Conservation (phyloP, 1,284 basidiomycete genomes). For the Ustilago bromivora region DNA sequence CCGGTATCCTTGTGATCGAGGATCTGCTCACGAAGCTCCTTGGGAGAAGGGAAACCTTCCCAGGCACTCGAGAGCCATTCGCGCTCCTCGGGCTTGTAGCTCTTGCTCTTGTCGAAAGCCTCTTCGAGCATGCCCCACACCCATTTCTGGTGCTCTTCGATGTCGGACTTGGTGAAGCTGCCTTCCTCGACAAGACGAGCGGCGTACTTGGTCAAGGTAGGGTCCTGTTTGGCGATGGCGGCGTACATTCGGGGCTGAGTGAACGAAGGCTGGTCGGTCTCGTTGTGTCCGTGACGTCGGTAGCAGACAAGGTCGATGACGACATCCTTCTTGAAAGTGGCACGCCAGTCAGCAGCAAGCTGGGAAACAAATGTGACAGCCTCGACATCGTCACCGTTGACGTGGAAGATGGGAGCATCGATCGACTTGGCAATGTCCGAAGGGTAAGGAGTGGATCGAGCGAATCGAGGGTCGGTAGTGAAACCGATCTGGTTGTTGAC, state of each 20-base stretch:
- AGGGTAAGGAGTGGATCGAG: conserved; percentile 98
- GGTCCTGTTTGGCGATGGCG: conserved; percentile 93
- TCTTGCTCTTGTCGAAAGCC: conserved; percentile 88
- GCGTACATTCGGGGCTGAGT: conserved; percentile 99
- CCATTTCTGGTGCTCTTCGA: conserved; percentile 99
- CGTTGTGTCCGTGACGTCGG: conserved; percentile 98
- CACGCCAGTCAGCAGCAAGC: conserved; percentile 96
- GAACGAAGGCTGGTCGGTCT: conserved; percentile 98
- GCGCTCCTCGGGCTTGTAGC: conserved; percentile 80
- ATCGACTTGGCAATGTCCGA: conserved; percentile 99
- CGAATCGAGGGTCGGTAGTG: conserved; percentile 97
- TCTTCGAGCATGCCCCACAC: conserved; percentile 99
- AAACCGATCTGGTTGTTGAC: conserved; percentile 99
- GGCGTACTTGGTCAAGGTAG: conserved; percentile 90
- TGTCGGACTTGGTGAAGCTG: conserved; percentile 94
- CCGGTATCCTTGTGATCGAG: conserved; percentile 91
- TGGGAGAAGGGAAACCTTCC: conserved; percentile 98
- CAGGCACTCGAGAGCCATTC: conserved; percentile 99
- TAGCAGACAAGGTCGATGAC: conserved; percentile 99
- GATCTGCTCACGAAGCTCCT: conserved; percentile 90
- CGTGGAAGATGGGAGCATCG: conserved; percentile 99
- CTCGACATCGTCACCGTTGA: conserved; percentile 98
- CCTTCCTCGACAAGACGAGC: conserved; percentile 90
- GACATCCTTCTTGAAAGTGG: conserved; percentile 98
- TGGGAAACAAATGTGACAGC: conserved; percentile 95